These are phyloP conservation scores for Blastomyces percursus DNA, from an alignment of 2,329 filamentous ascomycete genomes.

Conservation along the genomic window DNA sequence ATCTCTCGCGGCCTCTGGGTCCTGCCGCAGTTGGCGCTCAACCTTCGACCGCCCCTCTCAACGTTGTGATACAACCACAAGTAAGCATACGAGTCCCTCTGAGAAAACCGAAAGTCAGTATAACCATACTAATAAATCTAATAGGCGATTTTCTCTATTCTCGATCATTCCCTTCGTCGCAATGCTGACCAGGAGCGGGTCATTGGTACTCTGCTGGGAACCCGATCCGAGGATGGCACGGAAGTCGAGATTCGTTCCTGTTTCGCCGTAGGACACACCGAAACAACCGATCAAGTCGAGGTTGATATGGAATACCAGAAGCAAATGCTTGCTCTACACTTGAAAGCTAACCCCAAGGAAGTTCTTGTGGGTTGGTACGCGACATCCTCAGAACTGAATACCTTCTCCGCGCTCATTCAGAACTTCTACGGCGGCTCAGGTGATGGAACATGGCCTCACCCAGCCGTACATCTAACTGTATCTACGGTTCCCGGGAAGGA, in stretches of 20 bases:
- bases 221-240: conserved; percentile 88
- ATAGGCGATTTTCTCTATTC: conserved; percentile 54
- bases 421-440: conserved; percentile 98
- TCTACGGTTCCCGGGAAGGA: conserved; percentile 79
- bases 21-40: conserved; percentile 68
- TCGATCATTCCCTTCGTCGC: conserved; percentile 87
- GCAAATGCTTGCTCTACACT: conserved; percentile 91
- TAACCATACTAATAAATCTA: conserved; percentile 13
- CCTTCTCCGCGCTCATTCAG: conserved; percentile 95
- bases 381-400: conserved; percentile 92
- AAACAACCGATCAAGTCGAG: conserved; percentile 97
- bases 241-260: conserved; percentile 93
- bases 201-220: conserved; percentile 89
- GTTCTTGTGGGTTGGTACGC: conserved; percentile 97
- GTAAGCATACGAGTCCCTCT: conserved; percentile 40
- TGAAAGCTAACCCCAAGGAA: conserved; percentile 89
- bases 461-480: conserved; percentile 94
- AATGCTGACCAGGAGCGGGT: conserved; percentile 89
- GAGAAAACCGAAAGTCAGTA: neutral
- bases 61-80: conserved; percentile 91
- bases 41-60: conserved; percentile 79
- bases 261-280: conserved; percentile 96
- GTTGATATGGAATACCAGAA: conserved; percentile 99
- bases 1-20: conserved; percentile 84
- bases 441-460: conserved; percentile 92